phyloP scores from a whole-genome alignment of 2,329 filamentous ascomycete genomes.

The Neodidymelliopsis sp. region DNA sequence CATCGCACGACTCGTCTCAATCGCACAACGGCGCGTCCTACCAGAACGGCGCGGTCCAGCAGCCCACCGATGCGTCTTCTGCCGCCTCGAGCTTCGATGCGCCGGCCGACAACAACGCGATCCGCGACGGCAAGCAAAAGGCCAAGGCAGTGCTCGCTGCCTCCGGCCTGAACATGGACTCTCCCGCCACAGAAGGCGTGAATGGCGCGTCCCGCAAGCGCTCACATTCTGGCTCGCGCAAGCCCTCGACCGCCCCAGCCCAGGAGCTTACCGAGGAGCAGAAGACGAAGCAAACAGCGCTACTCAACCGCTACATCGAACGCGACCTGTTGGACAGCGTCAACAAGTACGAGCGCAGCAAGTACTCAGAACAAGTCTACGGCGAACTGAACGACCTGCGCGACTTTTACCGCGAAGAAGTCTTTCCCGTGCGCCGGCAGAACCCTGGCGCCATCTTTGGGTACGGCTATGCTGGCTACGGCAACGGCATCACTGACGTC shows the following conservation, averaged over 20 bases:
- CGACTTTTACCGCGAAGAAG: constrained; percentile 38
- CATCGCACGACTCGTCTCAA: constrained; percentile 33
- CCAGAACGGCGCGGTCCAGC: constrained; percentile 46
- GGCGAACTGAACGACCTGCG: constrained; percentile 53
- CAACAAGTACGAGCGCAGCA: constrained; percentile 59
- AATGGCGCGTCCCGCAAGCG: constrained; percentile 65
- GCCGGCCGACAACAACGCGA: constrained; percentile 52
- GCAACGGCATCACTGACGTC: constrained; percentile 79
- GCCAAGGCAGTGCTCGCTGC: constrained; percentile 66
- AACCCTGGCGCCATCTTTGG: constrained; percentile 69
- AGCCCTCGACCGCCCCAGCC: constrained; percentile 51
- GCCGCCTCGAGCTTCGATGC: constrained; percentile 37
- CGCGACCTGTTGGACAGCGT: constrained; percentile 68
- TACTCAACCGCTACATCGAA: constrained; percentile 70
- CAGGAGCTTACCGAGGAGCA: constrained; percentile 49
- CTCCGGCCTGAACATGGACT: constrained; percentile 52
- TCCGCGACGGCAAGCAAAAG: constrained; percentile 66
- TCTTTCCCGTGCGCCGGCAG: constrained; percentile 67
- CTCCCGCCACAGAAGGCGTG: constrained; percentile 47
- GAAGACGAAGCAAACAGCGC: constrained; percentile 50
- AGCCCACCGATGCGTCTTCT: constrained; percentile 35
- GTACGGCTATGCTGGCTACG: constrained; percentile 84
- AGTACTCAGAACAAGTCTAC: constrained; percentile 69
- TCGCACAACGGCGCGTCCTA: constrained; percentile 41
- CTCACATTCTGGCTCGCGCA: constrained; percentile 65